These are phyloP conservation scores for Paspalum vaginatum DNA, from an alignment of 176 grass and related monocot genomes.

Conservation along the genomic window DNA sequence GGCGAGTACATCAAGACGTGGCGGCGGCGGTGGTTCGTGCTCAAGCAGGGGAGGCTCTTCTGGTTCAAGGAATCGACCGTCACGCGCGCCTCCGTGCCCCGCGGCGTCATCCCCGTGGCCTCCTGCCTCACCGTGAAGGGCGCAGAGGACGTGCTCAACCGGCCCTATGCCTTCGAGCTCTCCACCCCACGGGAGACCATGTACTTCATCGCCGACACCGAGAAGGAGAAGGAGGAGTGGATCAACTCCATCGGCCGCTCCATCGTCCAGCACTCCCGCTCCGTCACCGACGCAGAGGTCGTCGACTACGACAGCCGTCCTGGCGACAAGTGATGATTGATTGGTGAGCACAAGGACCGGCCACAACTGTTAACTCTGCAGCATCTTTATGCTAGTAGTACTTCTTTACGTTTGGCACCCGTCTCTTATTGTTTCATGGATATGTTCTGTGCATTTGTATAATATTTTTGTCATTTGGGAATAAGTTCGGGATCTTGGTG, in stretches of 20 bases:
- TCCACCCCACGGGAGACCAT: slow-evolving; percentile 84
- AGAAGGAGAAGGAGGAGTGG: slow-evolving; percentile 99
- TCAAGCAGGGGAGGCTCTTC: slow-evolving; percentile 94
- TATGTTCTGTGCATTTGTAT: slow-evolving; percentile 47
- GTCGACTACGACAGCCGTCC: slow-evolving; percentile 83
- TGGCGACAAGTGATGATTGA: slow-evolving; percentile 40
- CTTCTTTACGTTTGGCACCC: slow-evolving; percentile 11
- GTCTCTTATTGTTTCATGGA: slow-evolving; percentile 15
- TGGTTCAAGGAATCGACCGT: slow-evolving; percentile 88
- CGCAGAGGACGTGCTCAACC: slow-evolving; percentile 93
- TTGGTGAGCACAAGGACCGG: slow-evolving; percentile 36
- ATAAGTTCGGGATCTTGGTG: slow-evolving; percentile 43
- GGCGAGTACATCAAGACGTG: slow-evolving; percentile 99
- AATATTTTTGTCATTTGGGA: slow-evolving; percentile 29
- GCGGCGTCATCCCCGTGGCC: slow-evolving; percentile 77
- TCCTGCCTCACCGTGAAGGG: slow-evolving; percentile 96
- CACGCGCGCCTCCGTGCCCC: slow-evolving; percentile 75
- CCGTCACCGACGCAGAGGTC: slow-evolving; percentile 80
- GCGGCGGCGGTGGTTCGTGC: slow-evolving; percentile 99
- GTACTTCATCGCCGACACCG: slow-evolving; percentile 98
- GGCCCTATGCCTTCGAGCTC: slow-evolving; percentile 85
- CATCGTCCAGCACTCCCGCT: slow-evolving; percentile 95
- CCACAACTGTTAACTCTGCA: slow-evolving; percentile 33
- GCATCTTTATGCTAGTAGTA: slow-evolving; percentile 17
- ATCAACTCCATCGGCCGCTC: slow-evolving; percentile 98